These are phyloP conservation scores for Fusarium nygamai DNA, from an alignment of 2,329 filamentous ascomycete genomes.

Conservation along the genomic window DNA sequence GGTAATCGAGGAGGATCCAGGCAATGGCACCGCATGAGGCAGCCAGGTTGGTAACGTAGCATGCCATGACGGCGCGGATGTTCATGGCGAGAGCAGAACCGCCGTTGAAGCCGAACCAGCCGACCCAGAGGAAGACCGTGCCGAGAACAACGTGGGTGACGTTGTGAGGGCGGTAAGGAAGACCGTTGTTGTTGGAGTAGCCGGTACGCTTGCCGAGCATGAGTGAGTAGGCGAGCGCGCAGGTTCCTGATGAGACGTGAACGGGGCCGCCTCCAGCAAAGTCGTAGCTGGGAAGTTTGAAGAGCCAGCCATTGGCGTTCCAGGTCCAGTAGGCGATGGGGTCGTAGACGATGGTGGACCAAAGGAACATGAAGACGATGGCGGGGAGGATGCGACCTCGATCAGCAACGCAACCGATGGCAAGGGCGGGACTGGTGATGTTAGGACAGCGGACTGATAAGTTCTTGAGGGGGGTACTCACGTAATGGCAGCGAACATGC, in stretches of 20 bases:
- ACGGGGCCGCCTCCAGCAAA: slow-evolving; percentile 81
- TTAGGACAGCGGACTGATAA: not conserved
- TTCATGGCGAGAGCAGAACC: slow-evolving; percentile 84
- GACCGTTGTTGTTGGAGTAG: slow-evolving; percentile 68
- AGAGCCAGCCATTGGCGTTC: slow-evolving; percentile 79
- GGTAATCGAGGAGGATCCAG: slow-evolving; percentile 88
- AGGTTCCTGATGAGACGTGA: slow-evolving; percentile 77
- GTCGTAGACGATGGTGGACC: slow-evolving; percentile 77
- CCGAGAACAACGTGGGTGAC: slow-evolving; percentile 79
- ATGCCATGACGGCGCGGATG: slow-evolving; percentile 88
- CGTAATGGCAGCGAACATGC: slow-evolving; percentile 92
- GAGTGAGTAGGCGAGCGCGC: slow-evolving; percentile 76
- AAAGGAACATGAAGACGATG: slow-evolving; percentile 75
- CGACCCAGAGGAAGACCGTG: slow-evolving; percentile 85
- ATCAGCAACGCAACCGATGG: slow-evolving; percentile 69
- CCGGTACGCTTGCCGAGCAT: slow-evolving; percentile 76
- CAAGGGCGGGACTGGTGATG: slow-evolving; percentile 61
- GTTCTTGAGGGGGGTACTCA: slow-evolving; percentile 57
- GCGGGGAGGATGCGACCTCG: slow-evolving; percentile 70
- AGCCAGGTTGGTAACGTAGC: slow-evolving; percentile 86
- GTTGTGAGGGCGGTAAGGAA: slow-evolving; percentile 77
- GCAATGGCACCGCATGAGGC: slow-evolving; percentile 83
- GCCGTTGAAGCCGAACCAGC: slow-evolving; percentile 97
- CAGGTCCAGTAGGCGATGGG: slow-evolving; percentile 82
- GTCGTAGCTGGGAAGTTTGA: slow-evolving; percentile 74